A percentile compares a stretch with the other conserved stretches of the same genome.
phyloP scores from a whole-genome alignment of 208 protist genomes.

The Acanthamoeba healyi region DNA sequence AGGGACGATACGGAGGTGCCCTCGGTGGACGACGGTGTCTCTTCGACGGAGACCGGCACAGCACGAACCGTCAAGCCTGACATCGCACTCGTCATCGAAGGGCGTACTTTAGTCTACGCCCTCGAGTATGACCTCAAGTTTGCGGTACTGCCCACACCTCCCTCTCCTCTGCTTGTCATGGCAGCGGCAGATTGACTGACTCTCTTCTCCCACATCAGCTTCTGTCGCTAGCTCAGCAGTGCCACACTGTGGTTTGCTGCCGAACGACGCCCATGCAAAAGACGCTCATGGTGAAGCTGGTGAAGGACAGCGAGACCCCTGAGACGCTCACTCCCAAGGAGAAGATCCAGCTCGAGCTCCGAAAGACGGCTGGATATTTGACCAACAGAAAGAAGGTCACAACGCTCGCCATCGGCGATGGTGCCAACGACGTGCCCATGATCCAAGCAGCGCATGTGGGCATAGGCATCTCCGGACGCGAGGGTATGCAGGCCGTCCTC shows the following conservation, averaged over 20 bases:
- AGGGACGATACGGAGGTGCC: background rate
- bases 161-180: background rate
- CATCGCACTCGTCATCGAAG: conserved; percentile 80
- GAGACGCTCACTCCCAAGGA: conserved; percentile 55
- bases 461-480: conserved; percentile 91
- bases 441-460: conserved; percentile 90
- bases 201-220: background rate
- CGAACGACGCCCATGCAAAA: conserved; percentile 90
- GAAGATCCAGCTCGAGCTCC: conserved; percentile 60
- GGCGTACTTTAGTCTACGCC: conserved; percentile 74
- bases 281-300: conserved; percentile 66
- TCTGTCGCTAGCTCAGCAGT: conserved; percentile 64
- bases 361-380: conserved; percentile 23
- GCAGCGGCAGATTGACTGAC: background rate
- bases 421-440: conserved; percentile 92
- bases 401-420: conserved; percentile 89
- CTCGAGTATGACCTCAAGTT: conserved; percentile 75
- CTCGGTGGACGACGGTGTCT: background rate
- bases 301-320: conserved; percentile 70
- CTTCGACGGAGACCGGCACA: background rate
- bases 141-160: background rate
- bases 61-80: background rate
- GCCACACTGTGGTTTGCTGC: conserved; percentile 88
- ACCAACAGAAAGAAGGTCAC: conserved; percentile 58
- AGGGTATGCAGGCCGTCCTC: conserved; percentile 91